These are phyloP conservation scores for Chamaenerion angustifolium DNA, from an alignment of 345 rosid genomes.

Conservation along the genomic window DNA sequence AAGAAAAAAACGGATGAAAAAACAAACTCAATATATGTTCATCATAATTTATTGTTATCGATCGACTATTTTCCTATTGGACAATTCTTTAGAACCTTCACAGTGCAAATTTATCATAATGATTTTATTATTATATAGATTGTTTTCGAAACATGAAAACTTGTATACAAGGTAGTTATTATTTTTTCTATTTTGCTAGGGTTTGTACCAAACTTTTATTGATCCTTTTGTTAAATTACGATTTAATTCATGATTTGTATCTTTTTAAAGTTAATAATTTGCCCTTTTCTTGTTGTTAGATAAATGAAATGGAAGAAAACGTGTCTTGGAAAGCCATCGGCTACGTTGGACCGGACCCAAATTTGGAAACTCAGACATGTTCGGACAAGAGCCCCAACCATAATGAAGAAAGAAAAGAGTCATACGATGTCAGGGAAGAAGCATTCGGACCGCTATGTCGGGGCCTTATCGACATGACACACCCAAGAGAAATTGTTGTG, in stretches of 20 bases:
- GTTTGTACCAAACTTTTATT: too few species aligned
- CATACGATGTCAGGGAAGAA: conserved; percentile 14
- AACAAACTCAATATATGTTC: too few species aligned
- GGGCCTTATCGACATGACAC: conserved; percentile 36
- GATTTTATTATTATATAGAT: too few species aligned
- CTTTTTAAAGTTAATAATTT: background rate
- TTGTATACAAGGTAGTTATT: too few species aligned
- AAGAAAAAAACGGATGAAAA: too few species aligned
- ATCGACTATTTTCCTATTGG: too few species aligned
- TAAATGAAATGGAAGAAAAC: conserved; percentile 41
- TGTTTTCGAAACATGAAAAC: too few species aligned
- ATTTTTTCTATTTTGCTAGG: too few species aligned
- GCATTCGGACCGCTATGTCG: conserved; percentile 46
- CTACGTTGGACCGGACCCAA: conserved; percentile 56
- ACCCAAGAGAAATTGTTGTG: conserved; percentile 27
- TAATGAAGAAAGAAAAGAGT: background rate
- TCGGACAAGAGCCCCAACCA: conserved; percentile 2
- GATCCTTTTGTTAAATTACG: background rate
- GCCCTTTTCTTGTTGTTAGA: conserved; percentile 17
- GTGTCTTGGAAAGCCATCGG: conserved; percentile 66
- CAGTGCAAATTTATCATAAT: too few species aligned
- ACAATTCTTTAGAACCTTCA: too few species aligned
- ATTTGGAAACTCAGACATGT: conserved; percentile 10
- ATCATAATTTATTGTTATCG: too few species aligned
- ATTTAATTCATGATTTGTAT: background rate